phyloP scores from a whole-genome alignment of 495 filamentous ascomycete genomes.

The Astrocystis sublimbata region DNA sequence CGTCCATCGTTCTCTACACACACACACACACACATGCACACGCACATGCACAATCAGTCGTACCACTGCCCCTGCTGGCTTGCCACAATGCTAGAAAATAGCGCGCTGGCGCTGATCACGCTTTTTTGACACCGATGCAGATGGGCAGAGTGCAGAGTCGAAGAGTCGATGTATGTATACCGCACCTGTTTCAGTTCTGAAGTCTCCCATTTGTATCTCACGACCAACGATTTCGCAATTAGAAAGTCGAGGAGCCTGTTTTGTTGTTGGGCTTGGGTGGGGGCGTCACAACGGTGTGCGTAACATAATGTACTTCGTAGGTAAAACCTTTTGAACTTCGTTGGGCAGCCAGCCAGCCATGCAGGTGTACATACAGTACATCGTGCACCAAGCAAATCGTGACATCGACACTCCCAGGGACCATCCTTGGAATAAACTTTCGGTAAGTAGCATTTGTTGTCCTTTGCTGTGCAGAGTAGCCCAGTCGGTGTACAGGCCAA shows the following conservation, averaged over 20 bases:
- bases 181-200: not conserved
- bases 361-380: not conserved
- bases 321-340: not conserved
- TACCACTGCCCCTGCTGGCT: constrained; percentile 2
- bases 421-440: not conserved
- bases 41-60: too few species aligned
- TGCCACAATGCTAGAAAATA: constrained; percentile 21
- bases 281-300: not conserved
- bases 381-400: not conserved
- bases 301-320: too few species aligned
- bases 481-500: too few species aligned
- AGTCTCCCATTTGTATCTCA: not conserved
- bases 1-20: too few species aligned
- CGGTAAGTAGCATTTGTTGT: not conserved
- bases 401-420: not conserved
- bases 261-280: too few species aligned
- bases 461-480: too few species aligned
- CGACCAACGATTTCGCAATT: not conserved
- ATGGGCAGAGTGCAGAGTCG: too few species aligned
- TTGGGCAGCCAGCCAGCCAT: not conserved
- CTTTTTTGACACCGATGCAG: not conserved
- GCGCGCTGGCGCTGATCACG: constrained; percentile 17
- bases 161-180: not conserved
- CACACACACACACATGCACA: too few species aligned
- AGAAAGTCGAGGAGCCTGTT: too few species aligned